Evolutionary conservation across 1,139 yeast genomes (phyloP).

Genomic region (Ogataea hybrid): DNA sequence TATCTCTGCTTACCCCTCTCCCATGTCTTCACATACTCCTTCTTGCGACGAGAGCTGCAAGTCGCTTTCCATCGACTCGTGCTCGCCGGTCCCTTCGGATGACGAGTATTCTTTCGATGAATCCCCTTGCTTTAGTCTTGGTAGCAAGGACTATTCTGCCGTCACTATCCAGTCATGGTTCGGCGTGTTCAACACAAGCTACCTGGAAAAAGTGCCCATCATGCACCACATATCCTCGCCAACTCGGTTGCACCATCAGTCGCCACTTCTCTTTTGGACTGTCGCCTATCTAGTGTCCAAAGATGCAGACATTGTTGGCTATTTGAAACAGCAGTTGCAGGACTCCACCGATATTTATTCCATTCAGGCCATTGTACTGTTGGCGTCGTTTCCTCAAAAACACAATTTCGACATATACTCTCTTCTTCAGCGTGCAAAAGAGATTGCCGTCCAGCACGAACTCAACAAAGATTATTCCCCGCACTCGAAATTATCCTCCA

Average conservation of each 20-base stretch:
- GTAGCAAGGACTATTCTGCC: conserved; percentile 1
- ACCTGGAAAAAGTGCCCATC: conserved; percentile 25
- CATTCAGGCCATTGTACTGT: conserved; percentile 23
- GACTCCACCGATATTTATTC: conserved; percentile 13
- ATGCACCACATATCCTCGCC: conserved; percentile 24
- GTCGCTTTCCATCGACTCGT: conserved; percentile 6
- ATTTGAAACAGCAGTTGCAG: conserved; percentile 15
- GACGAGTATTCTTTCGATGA: conserved; percentile 7
- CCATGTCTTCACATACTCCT: conserved; percentile 4
- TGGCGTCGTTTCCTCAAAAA: conserved; percentile 28
- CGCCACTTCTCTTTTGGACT: conserved; percentile 30
- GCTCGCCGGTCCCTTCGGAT: conserved; percentile 20
- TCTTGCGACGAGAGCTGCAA: conserved; percentile 7
- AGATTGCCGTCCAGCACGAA: conserved; percentile 22
- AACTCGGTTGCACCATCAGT: conserved; percentile 17
- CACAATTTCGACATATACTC: conserved; percentile 18
- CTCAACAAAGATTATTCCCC: conserved; percentile 13
- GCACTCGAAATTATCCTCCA: conserved; percentile 13
- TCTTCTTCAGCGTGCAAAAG: conserved; percentile 25
- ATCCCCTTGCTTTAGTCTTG: conserved; percentile 6
- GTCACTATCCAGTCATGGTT: conserved; percentile 10
- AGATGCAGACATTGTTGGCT: conserved; percentile 18
- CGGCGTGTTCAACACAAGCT: conserved; percentile 20
- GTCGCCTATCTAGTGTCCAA: conserved; percentile 23
- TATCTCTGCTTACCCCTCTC: conserved; percentile 2